Conservation (phyloP, 1,139 yeast species). For the Insectozyma bohioensis region DNA sequence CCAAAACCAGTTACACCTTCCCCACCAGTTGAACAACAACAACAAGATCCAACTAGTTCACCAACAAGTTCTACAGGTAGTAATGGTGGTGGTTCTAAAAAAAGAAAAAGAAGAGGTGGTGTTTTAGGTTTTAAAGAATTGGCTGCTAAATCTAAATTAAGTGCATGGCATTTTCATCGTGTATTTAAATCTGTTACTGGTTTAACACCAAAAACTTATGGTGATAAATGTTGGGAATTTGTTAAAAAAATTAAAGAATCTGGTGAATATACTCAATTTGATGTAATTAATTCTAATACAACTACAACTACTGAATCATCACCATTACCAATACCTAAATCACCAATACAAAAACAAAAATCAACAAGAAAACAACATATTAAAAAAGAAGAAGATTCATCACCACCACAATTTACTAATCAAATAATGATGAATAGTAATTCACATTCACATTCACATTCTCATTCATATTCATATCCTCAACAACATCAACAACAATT, state of each 20-base stretch:
- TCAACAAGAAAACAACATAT: constrained; percentile 5
- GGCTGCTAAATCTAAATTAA: constrained; percentile 78
- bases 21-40: constrained; percentile 8
- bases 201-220: constrained; percentile 83
- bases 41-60: constrained; percentile 18
- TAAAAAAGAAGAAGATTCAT: constrained; percentile 6
- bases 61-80: constrained; percentile 13
- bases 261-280: constrained; percentile 17
- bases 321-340: constrained; percentile 1
- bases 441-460: no score
- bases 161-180: constrained; percentile 95
- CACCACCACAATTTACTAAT: constrained; percentile 6
- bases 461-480: no score
- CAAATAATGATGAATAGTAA: constrained; percentile 4
- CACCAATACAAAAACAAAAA: constrained; percentile 1
- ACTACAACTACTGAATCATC: constrained; percentile 11
- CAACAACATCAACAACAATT: no score
- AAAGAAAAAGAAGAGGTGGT: constrained; percentile 76
- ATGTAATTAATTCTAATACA: constrained; percentile 9
- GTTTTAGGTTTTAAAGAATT: constrained; percentile 85
- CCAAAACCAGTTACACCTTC: constrained; percentile 16
- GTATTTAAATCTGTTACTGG: constrained; percentile 86
- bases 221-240: constrained; percentile 81
- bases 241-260: constrained; percentile 40
- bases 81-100: constrained; percentile 28